Evolutionary conservation across 2,329 filamentous ascomycete genomes (phyloP).

Genomic region (Ascochyta clinopodiicola): DNA sequence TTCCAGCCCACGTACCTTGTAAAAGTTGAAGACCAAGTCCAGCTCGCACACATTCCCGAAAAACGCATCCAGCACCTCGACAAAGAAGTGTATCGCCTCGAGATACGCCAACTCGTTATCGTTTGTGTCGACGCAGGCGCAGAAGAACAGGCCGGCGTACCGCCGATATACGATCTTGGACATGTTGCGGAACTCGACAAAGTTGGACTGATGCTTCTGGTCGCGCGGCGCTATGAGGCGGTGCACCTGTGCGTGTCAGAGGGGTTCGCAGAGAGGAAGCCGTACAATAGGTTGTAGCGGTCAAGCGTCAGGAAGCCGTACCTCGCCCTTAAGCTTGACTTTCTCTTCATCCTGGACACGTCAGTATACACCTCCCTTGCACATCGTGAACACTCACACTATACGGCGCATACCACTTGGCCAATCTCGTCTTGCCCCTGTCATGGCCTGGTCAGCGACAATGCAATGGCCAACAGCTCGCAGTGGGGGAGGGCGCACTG

Average conservation of each 20-base stretch:
- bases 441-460: slow-evolving; percentile 13
- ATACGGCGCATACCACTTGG: slow-evolving; percentile 99
- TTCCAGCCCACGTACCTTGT: slow-evolving; percentile 60
- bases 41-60: slow-evolving; percentile 99
- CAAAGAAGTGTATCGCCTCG: slow-evolving; percentile 99
- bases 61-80: slow-evolving; percentile 97
- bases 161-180: slow-evolving; percentile 96
- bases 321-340: slow-evolving; percentile 98
- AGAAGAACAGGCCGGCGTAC: slow-evolving; percentile 98
- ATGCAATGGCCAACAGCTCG: no score
- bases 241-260: slow-evolving; percentile 72
- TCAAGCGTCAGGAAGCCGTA: slow-evolving; percentile 45
- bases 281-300: no score
- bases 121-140: slow-evolving; percentile 97
- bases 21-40: slow-evolving; percentile 80
- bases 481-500: slow-evolving; percentile 62
- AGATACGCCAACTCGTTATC: slow-evolving; percentile 97
- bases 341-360: slow-evolving; percentile 83
- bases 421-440: slow-evolving; percentile 96
- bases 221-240: slow-evolving; percentile 96
- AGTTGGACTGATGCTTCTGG: slow-evolving; percentile 99
- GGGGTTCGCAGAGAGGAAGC: slow-evolving; percentile 4
- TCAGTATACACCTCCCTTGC: slow-evolving; percentile 23
- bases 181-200: slow-evolving; percentile 89
- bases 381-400: slow-evolving; percentile 59